Conservation (phyloP, 768 basidiomycete species). For the Amanita polypyramis region DNA sequence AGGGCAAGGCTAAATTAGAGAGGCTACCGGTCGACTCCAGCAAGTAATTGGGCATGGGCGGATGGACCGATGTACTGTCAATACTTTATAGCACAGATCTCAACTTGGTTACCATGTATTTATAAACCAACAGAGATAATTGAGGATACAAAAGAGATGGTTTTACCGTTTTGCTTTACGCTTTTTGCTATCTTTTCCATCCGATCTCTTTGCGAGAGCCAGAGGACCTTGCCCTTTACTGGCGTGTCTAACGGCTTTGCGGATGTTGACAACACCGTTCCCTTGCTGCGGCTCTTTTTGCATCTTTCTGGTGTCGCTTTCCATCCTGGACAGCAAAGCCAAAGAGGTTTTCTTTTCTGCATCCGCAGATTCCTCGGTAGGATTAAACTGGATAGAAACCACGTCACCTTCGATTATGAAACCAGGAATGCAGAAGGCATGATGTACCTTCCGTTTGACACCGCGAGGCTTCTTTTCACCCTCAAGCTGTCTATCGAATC, state of each 20-base stretch:
- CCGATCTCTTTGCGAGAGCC: conserved; percentile 38
- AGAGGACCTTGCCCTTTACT: conserved; percentile 60
- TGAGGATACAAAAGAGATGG: neutral
- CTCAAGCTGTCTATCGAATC: conserved; percentile 82
- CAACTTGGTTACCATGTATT: neutral
- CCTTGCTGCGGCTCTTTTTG: conserved; percentile 32
- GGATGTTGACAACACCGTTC: conserved; percentile 64
- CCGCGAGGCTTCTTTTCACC: conserved; percentile 87
- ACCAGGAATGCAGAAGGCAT: neutral
- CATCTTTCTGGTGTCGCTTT: conserved; percentile 59
- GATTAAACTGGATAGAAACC: conserved; percentile 56
- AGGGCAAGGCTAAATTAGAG: conserved; percentile 54
- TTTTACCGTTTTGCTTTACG: conserved; percentile 20
- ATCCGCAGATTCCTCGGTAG: conserved; percentile 54
- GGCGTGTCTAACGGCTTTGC: conserved; percentile 78
- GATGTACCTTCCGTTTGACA: conserved; percentile 81
- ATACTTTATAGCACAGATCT: neutral
- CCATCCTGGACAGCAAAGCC: conserved; percentile 68
- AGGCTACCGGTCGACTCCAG: conserved; percentile 31
- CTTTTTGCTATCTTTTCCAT: conserved; percentile 19
- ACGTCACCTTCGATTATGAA: neutral
- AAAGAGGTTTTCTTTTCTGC: conserved; percentile 68
- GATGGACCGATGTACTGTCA: neutral
- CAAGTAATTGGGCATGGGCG: conserved; percentile 17
- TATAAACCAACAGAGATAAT: conserved; percentile 4